These are phyloP conservation scores for Paxillus ammoniavirescens DNA, from an alignment of 768 basidiomycete genomes.

Conservation along the genomic window DNA sequence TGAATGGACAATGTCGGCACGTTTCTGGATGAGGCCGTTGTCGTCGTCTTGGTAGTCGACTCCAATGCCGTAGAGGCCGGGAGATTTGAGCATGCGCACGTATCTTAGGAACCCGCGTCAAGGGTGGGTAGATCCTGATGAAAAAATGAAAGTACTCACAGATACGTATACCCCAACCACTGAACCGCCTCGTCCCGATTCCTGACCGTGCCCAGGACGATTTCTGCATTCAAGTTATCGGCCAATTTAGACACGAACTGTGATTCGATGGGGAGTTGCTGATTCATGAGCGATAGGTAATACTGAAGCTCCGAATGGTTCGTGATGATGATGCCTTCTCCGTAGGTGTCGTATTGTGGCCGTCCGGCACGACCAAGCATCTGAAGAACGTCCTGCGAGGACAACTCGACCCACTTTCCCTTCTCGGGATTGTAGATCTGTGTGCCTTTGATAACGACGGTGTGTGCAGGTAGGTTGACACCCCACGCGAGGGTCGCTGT, in stretches of 20 bases:
- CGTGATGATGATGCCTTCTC: conserved; percentile 98
- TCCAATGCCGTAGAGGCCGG: conserved; percentile 83
- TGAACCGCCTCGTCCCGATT: conserved; percentile 97
- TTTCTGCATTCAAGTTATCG: conserved; percentile 96
- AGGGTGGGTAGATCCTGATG: conserved; percentile 1
- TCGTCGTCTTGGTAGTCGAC: conserved; percentile 92
- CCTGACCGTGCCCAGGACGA: conserved; percentile 90
- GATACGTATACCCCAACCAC: conserved; percentile 94
- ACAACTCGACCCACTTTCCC: conserved; percentile 95
- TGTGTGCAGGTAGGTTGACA: conserved; percentile 96
- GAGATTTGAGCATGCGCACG: conserved; percentile 90
- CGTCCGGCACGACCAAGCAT: conserved; percentile 98
- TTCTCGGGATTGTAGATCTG: conserved; percentile 99
- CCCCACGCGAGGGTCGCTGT: conserved; percentile 99
- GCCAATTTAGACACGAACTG: conserved; percentile 92
- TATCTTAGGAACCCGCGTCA: conserved; percentile 50
- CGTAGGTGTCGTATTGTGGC: conserved; percentile 95
- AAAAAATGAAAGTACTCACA: conserved; percentile 49
- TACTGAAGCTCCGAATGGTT: conserved; percentile 97
- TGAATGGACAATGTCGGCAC: conserved; percentile 90
- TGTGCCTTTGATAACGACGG: conserved; percentile 99
- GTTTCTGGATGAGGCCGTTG: conserved; percentile 79
- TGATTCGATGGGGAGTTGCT: conserved; percentile 95
- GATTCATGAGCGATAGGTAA: conserved; percentile 91
- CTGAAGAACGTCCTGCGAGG: conserved; percentile 93